Evolutionary conservation across 768 basidiomycete genomes (phyloP).

Genomic region (Serendipita sp.): DNA sequence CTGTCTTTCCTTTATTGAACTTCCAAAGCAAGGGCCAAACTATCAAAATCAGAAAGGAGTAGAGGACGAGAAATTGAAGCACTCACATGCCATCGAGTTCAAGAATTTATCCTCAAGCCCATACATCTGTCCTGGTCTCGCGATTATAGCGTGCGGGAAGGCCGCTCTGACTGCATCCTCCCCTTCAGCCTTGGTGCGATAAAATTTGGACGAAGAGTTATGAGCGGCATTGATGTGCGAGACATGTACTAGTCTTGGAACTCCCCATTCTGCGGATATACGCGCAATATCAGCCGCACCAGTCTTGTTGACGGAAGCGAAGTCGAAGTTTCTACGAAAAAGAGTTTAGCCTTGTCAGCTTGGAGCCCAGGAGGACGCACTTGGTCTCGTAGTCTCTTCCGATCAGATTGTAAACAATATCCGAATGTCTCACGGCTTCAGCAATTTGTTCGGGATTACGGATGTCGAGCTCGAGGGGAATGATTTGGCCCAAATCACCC

Average conservation of each 20-base stretch:
- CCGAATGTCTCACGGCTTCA: constrained; percentile 87
- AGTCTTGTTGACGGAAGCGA: constrained; percentile 58
- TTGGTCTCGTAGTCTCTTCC: constrained; percentile 93
- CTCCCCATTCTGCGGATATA: constrained; percentile 59
- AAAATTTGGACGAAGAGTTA: constrained; percentile 66
- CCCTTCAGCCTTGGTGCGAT: constrained; percentile 78
- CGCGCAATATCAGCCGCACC: constrained; percentile 79
- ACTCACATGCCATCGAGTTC: constrained; percentile 80
- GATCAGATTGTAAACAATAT: constrained; percentile 91
- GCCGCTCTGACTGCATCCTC: constrained; percentile 72
- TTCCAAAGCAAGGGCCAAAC: constrained; percentile 92
- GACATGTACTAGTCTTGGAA: constrained; percentile 79
- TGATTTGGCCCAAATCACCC: constrained; percentile 94
- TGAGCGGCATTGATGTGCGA: constrained; percentile 86
- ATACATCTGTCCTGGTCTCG: constrained; percentile 72
- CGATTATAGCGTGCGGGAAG: constrained; percentile 76
- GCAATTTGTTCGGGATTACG: constrained; percentile 80
- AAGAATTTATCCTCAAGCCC: constrained; percentile 93
- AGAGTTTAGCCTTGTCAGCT: background rate
- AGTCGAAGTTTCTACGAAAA: constrained; percentile 65
- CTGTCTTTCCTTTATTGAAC: constrained; percentile 75
- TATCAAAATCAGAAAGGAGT: constrained; percentile 19
- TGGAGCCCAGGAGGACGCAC: constrained; percentile 28
- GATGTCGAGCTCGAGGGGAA: constrained; percentile 95
- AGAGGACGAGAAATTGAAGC: background rate